Conservation (phyloP, 768 basidiomycete genomes). For the Dendrothele bispora region DNA sequence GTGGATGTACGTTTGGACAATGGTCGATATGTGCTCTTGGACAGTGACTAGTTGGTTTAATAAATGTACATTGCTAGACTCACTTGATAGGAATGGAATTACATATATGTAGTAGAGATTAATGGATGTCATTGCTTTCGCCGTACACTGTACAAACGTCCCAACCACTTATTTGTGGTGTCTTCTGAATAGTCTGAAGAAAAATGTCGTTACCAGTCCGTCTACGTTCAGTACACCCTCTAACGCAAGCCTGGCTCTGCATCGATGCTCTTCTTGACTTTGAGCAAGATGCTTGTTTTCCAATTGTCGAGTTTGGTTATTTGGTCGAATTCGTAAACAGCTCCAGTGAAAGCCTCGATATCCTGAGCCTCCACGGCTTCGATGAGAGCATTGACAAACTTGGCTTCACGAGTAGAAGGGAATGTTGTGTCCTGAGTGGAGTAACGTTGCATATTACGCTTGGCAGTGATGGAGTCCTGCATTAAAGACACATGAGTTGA, state of each 20-base stretch:
- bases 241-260: slow-evolving; percentile 40
- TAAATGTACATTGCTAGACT: neutral
- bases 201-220: no score
- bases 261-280: slow-evolving; percentile 84
- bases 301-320: slow-evolving; percentile 92
- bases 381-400: slow-evolving; percentile 76
- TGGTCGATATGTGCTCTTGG: slow-evolving; percentile 56
- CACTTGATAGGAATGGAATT: no score
- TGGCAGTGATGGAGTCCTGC: slow-evolving; percentile 84
- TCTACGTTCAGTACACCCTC: no score
- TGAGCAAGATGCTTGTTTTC: slow-evolving; percentile 90
- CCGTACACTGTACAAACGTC: no score
- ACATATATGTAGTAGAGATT: no score
- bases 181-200: no score
- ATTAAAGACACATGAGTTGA: neutral
- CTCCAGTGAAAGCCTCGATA: slow-evolving; percentile 71
- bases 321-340: slow-evolving; percentile 92
- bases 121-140: no score
- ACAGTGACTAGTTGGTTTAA: slow-evolving; percentile 8
- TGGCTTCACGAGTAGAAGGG: slow-evolving; percentile 85
- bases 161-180: no score
- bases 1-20: slow-evolving; percentile 58
- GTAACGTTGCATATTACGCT: slow-evolving; percentile 78
- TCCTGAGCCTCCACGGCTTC: slow-evolving; percentile 78
- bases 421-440: slow-evolving; percentile 83